Percentiles rank a stretch among this genome's conserved stretches.
These are phyloP conservation scores for Citrus medica DNA, from an alignment of 345 rosid genomes.

Conservation along the genomic window DNA sequence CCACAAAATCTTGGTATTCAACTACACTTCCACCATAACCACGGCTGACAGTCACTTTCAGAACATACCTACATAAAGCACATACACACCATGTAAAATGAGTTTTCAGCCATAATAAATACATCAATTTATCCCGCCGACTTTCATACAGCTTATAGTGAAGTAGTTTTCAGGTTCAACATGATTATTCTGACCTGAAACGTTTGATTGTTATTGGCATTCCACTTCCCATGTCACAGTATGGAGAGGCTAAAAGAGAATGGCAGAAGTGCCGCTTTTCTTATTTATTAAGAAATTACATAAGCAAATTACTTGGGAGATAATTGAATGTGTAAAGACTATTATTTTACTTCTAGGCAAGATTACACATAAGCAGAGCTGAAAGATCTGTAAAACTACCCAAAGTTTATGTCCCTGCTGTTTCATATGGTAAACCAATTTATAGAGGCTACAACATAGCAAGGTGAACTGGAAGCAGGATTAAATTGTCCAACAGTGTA, in stretches of 20 bases:
- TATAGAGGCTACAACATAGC: background rate
- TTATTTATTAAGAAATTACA: background rate
- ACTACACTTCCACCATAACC: conserved; percentile 92
- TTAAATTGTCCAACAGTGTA: background rate
- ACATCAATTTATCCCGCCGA: background rate
- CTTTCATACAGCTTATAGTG: background rate
- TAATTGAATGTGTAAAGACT: no score
- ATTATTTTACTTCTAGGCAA: background rate
- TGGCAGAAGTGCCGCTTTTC: background rate
- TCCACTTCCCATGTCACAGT: background rate
- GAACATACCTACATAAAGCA: conserved; percentile 67
- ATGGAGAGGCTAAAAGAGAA: background rate
- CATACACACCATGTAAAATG: conserved; percentile 3
- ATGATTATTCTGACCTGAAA: background rate
- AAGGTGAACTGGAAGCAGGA: background rate
- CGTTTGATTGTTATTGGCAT: background rate
- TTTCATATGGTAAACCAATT: background rate
- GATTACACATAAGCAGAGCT: background rate
- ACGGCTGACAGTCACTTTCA: conserved; percentile 85
- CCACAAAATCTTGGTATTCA: conserved; percentile 93
- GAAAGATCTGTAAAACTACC: background rate
- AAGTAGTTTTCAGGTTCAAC: background rate
- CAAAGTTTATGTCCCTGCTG: background rate
- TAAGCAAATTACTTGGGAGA: background rate
- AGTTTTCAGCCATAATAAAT: background rate